These are phyloP conservation scores for Aaosphaeria arxii DNA, from an alignment of 2,329 filamentous ascomycete genomes.

Conservation along the genomic window DNA sequence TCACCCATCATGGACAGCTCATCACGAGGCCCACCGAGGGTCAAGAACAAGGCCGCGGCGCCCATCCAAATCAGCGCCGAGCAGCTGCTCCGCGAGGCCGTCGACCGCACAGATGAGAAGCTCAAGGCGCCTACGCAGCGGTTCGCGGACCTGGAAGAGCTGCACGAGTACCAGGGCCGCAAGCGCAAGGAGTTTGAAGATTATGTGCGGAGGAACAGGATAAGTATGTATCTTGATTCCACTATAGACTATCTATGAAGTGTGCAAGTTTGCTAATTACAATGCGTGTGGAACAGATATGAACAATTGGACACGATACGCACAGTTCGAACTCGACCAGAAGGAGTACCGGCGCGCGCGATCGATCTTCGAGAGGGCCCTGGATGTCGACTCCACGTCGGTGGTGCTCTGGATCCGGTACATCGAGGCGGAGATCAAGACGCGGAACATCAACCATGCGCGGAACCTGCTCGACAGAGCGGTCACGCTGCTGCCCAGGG, in stretches of 20 bases:
- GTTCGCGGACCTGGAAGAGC: conserved; percentile 93
- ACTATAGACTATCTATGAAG: too few relatives aligned
- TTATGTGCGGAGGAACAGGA: conserved; percentile 90
- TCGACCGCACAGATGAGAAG: conserved; percentile 87
- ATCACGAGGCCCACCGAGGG: conserved; percentile 84
- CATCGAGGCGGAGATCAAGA: conserved; percentile 93
- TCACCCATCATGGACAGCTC: conserved; percentile 68
- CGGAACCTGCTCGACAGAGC: conserved; percentile 91
- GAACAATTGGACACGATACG: conserved; percentile 98
- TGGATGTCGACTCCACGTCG: conserved; percentile 87
- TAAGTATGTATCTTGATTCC: conserved; percentile 63
- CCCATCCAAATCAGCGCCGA: conserved; percentile 84
- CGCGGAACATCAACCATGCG: conserved; percentile 77
- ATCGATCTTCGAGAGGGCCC: conserved; percentile 88
- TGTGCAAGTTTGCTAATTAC: too few relatives aligned
- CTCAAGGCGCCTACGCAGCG: conserved; percentile 90
- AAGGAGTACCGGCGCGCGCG: conserved; percentile 92
- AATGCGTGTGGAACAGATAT: too few relatives aligned
- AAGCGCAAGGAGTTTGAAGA: conserved; percentile 97
- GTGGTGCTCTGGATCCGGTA: conserved; percentile 89
- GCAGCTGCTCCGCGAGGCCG: conserved; percentile 93
- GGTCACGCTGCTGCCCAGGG: conserved; percentile 83
- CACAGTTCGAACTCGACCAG: conserved; percentile 95
- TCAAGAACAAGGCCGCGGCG: conserved; percentile 98
- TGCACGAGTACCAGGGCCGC: conserved; percentile 94